These are phyloP conservation scores for Alternaria sp. DNA, from an alignment of 2,329 filamentous ascomycete genomes.

Conservation along the genomic window DNA sequence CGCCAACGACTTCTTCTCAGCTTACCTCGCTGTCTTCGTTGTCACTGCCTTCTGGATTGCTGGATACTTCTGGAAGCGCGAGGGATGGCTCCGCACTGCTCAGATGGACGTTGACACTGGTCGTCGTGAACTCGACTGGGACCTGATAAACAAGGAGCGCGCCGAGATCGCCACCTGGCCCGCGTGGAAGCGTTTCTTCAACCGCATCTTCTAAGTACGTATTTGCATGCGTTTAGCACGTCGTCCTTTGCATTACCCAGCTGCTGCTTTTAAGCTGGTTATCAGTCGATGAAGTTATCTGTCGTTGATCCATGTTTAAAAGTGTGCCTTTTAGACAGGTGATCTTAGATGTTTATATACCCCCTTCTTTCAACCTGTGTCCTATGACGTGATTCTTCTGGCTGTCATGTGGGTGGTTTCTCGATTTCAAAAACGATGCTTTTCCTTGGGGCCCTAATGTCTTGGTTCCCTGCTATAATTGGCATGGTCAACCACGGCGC, in stretches of 20 bases:
- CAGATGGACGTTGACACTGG: slow-evolving; percentile 74
- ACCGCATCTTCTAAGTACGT: slow-evolving; percentile 41
- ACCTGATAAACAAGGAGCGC: slow-evolving; percentile 65
- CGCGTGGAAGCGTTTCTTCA: slow-evolving; percentile 54
- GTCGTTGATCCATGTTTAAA: slow-evolving; percentile 7
- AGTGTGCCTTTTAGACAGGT: slow-evolving; percentile 3
- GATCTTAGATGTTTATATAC: slow-evolving; percentile 14
- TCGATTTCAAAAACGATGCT: neutral
- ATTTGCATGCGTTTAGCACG: neutral
- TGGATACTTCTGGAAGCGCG: slow-evolving; percentile 71
- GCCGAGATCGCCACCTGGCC: slow-evolving; percentile 62
- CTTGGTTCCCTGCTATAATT: neutral
- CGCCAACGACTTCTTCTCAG: slow-evolving; percentile 57
- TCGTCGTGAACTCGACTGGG: slow-evolving; percentile 71
- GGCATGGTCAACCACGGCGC: too few relatives aligned
- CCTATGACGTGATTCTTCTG: neutral
- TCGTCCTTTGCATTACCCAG: neutral
- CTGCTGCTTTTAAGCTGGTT: neutral
- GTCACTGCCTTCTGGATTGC: slow-evolving; percentile 53
- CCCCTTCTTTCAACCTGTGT: neutral
- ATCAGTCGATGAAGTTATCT: slow-evolving; percentile 1
- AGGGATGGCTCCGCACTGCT: slow-evolving; percentile 64
- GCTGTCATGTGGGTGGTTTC: neutral
- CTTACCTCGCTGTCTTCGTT: slow-evolving; percentile 59
- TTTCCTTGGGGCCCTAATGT: neutral